Evolutionary conservation across 176 grass and related monocot genomes (phyloP), one percentile per base, ranked within the genome.

Genomic region (Themeda triandra): DNA sequence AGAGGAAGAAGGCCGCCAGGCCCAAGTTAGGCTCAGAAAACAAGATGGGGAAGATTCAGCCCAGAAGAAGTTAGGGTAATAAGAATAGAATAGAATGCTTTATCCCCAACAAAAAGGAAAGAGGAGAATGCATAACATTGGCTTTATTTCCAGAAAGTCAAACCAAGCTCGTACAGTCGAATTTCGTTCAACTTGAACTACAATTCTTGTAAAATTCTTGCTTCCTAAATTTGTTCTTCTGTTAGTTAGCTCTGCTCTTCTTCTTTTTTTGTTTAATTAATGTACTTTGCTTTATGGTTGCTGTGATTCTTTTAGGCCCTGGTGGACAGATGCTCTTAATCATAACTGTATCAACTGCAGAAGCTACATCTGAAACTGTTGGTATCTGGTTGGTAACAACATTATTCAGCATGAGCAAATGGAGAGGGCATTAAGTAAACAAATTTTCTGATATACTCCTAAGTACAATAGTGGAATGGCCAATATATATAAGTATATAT

Each of bases 391-490:
- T 54, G 53, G 53, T 56, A 56, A 23, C 53, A 56, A 18, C 11
- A 58, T 59, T 62, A 62, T 60, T 42, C 28, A 70, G 19, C 36
- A 44, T 36, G 66, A 85, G 13, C 21, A 71, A 60, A 85, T 21
- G 51, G 25, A 29, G 13, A 13, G 8, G 3, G 19, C 11, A 77
- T 4, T 6, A 41, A 46, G 35, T 13, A 78, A 78, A 32, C 0
- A 78, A 28, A 36, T 27, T 78, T 70, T 71, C 48, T 24, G 27
- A 48, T 85, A 71, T n/a, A 79, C 77, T 71, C 65, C 75, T 79
- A 79, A 27, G 5, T 71, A 78, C 36, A 79, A 62, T 44, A 79
- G 66, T 36, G 33, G 13, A 78, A 85, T 85, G 14, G 13, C 49
- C 65, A 78, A 69, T 62, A 78, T 71, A 36, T 51, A 51, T 79